Base-by-base conservation (phyloP, 2,329 filamentous ascomycete species). In the Penicillium thymicola region DNA sequence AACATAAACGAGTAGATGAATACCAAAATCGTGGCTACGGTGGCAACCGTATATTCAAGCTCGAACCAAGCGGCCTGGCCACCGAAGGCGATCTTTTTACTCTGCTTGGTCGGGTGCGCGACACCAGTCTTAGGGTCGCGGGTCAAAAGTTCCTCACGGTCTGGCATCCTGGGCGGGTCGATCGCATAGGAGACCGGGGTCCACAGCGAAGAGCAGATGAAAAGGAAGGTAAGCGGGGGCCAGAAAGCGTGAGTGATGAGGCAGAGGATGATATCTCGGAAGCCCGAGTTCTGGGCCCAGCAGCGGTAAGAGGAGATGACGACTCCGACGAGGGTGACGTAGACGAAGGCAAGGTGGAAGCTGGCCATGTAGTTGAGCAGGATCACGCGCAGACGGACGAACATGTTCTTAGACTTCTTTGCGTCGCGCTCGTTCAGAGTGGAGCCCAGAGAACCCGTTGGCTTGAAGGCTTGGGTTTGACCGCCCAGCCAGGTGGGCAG, bases 171-270 rank as follows among this genome's bases (percentile, higher is more conserved):
- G 0, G 85, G 85, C 0, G 85, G 85, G 60, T 81, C 81, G 52
- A 87, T 81, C 25, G 83, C 82, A 65, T 88, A 88, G 1, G 76
- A 75, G 44, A 88, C 76, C 0, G 85, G 85, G 0, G 79, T 83
- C 81, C 82, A 85, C 27, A 83, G 72, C 1, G 81, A 81, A 49
- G 75, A 79, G 73, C 78, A 79, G 46, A 82, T 77, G 65, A 82
- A 81, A 42, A 85, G 64, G 72, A 83, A 85, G 0, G 82, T 81
- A 42, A 85, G 64, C 0, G 84, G 84, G 6, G 83, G 83, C 84
- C 84, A 87, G 72, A 82, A 82, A 13, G 82, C 82, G 66, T 86
- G 83, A 0, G 83, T 85, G 40, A 87, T 67, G 4, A 87, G 73
- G 61, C 78, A 79, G 46, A 81, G 65, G 16, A 85, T 72, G n/a